These are phyloP conservation scores for Clathrus columnatus DNA, from an alignment of 768 basidiomycete species.

Conservation along the genomic window DNA sequence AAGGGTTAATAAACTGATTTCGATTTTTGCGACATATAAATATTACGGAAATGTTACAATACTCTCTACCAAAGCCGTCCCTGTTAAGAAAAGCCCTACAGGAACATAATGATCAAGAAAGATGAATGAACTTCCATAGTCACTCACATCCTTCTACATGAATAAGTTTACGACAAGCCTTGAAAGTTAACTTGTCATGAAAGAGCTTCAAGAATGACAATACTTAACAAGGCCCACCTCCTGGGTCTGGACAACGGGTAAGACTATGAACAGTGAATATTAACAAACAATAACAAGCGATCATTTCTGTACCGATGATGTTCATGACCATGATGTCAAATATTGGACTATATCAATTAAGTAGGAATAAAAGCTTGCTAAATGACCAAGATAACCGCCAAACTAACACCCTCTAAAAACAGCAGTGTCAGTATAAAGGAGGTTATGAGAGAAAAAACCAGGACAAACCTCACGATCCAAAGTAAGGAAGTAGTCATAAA, in stretches of 20 bases:
- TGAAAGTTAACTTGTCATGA: not conserved
- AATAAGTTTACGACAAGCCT: not conserved
- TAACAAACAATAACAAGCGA: no score
- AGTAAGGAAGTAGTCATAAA: conserved; percentile 1
- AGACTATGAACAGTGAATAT: no score
- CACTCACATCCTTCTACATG: not conserved
- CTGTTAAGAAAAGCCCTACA: no score
- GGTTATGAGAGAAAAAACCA: no score
- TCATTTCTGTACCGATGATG: not conserved
- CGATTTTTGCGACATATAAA: no score
- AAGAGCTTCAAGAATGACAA: not conserved
- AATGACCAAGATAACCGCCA: not conserved
- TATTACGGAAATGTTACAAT: not conserved
- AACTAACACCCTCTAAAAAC: not conserved
- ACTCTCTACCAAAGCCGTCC: conserved; percentile 1
- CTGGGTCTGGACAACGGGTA: no score
- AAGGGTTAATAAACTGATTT: no score
- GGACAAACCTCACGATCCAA: not conserved
- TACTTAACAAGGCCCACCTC: no score
- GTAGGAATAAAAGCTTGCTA: conserved; percentile 1
- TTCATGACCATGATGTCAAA: not conserved
- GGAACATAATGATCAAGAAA: not conserved
- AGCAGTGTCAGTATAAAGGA: no score
- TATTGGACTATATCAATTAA: conserved; percentile 1
- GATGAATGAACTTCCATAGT: not conserved